Evolutionary conservation across 1,284 basidiomycete genomes (phyloP).

Genomic region (Singerocomus inundabilis): DNA sequence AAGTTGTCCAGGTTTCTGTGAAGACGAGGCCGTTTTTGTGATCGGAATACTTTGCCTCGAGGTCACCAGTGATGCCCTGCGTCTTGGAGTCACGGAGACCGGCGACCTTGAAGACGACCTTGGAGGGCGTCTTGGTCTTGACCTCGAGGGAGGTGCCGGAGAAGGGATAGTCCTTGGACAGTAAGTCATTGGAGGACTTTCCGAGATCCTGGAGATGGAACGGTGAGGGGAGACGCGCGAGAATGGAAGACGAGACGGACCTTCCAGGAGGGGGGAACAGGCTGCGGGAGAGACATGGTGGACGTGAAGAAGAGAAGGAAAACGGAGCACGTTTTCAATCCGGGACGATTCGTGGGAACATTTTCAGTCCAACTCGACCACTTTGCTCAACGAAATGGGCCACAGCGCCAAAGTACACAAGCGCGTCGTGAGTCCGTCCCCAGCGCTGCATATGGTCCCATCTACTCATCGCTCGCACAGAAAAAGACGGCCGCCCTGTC

Average conservation of each 20-base stretch:
- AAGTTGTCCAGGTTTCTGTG: constrained; percentile 94
- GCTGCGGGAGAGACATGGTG: constrained; percentile 80
- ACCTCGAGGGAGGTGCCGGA: constrained; percentile 79
- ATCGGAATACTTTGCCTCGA: constrained; percentile 91
- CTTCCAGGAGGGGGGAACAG: constrained; percentile 93
- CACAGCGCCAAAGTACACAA: constrained; percentile 44
- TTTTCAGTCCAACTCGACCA: too few species aligned
- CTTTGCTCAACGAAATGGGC: constrained; percentile 35
- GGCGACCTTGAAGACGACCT: constrained; percentile 85
- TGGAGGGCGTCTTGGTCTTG: constrained; percentile 93
- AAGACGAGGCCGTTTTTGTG: constrained; percentile 86
- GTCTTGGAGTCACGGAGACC: constrained; percentile 77
- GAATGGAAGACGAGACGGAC: constrained; percentile 38
- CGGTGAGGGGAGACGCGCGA: neutral
- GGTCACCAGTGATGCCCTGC: constrained; percentile 74
- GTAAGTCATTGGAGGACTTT: constrained; percentile 95
- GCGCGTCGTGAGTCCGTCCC: constrained; percentile 34
- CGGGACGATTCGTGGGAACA: constrained; percentile 35
- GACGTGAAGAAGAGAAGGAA: constrained; percentile 8
- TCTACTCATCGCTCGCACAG: constrained; percentile 11
- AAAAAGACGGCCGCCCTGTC: constrained; percentile 27
- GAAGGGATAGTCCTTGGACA: constrained; percentile 93
- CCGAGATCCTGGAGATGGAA: constrained; percentile 73
- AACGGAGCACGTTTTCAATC: constrained; percentile 15
- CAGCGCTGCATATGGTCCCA: too few species aligned